Percentiles rank a stretch among this genome's conserved stretches.
phyloP scores from a whole-genome alignment of 495 filamentous ascomycete species.

The Penicillium psychrofluorescens region DNA sequence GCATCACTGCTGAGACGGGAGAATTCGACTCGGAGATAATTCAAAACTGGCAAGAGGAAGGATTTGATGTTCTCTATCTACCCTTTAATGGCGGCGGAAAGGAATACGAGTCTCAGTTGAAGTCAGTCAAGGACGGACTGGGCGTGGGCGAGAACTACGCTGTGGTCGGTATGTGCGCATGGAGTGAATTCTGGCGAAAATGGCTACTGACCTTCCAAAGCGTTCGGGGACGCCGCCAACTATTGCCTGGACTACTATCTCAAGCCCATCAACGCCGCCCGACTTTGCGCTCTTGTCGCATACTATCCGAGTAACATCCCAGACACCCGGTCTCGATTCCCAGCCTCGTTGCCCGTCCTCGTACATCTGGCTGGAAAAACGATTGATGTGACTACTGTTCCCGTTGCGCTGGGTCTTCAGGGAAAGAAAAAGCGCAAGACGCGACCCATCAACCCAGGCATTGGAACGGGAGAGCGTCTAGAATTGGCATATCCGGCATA shows the following conservation, averaged over 20 bases:
- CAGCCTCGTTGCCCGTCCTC: slow-evolving; percentile 38
- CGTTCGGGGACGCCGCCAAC: slow-evolving; percentile 52
- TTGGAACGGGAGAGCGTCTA: slow-evolving; percentile 44
- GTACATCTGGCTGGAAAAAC: slow-evolving; percentile 48
- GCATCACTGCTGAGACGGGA: slow-evolving; percentile 53
- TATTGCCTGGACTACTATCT: slow-evolving; percentile 47
- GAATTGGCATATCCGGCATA: slow-evolving; percentile 34
- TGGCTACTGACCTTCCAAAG: slow-evolving; percentile 16
- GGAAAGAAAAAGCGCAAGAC: slow-evolving; percentile 46
- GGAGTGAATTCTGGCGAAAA: neutral
- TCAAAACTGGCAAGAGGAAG: slow-evolving; percentile 56
- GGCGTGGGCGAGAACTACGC: slow-evolving; percentile 44
- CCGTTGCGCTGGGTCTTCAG: slow-evolving; percentile 56
- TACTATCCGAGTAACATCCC: slow-evolving; percentile 56
- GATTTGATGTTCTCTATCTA: slow-evolving; percentile 57
- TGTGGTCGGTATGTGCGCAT: slow-evolving; percentile 33
- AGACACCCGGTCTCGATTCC: slow-evolving; percentile 38
- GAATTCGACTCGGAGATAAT: slow-evolving; percentile 55
- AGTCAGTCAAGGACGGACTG: slow-evolving; percentile 34
- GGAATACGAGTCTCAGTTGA: slow-evolving; percentile 43
- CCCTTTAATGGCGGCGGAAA: slow-evolving; percentile 47
- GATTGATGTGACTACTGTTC: slow-evolving; percentile 35
- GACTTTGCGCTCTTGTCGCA: slow-evolving; percentile 46
- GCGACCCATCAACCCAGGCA: slow-evolving; percentile 43
- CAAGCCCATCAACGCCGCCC: slow-evolving; percentile 36